Evolutionary conservation across 257 asterid species (phyloP), one percentile per base, ranked within the genome.

Genomic region (Schizonepeta tenuifolia): DNA sequence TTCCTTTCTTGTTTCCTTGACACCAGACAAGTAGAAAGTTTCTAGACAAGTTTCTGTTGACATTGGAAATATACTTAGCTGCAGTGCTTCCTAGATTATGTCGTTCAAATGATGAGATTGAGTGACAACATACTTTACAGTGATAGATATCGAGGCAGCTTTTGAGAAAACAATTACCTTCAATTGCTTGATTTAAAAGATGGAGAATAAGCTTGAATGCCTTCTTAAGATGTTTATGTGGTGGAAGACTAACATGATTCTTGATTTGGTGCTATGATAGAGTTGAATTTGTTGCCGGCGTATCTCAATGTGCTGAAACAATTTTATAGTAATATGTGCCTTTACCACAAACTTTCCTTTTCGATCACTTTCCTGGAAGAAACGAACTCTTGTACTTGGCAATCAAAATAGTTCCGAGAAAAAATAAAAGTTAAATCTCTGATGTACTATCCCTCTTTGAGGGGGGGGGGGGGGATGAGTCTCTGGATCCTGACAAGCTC

Each of bases 201-300:
- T 41, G 36, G 18, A 4, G 38, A 53, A 14, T 44, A 18, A 44
- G 28, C 33, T 58, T 26, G 40, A 40, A 64, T 21, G 3, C 44
- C 28, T 47, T 55, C 43, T 71, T 38, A 18, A 72, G 54, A 18
- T 73, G 58, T 40, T 41, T 21, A 15, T 73, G 56, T 58, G 43
- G 24, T 35, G 17, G 58, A 0, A 49, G 50, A 61, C 17, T 50
- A 59, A 14, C 14, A 7, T 58, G 13, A 65, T 35, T 9, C 36
- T 56, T 51, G 63, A 28, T 65, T 36, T 47, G 51, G 47, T 60
- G 70, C n/a, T 54, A 38, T 22, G 46, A 22, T 13, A 24, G 35
- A 38, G 71, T 24, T 22, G 18, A 50, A 10, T 38, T 63, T 64
- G 36, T 22, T 49, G 58, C 58, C 38, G 24, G 59, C 13, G 15